These are phyloP conservation scores for Calycina herbarum DNA, from an alignment of 2,329 filamentous ascomycete species.

Conservation along the genomic window DNA sequence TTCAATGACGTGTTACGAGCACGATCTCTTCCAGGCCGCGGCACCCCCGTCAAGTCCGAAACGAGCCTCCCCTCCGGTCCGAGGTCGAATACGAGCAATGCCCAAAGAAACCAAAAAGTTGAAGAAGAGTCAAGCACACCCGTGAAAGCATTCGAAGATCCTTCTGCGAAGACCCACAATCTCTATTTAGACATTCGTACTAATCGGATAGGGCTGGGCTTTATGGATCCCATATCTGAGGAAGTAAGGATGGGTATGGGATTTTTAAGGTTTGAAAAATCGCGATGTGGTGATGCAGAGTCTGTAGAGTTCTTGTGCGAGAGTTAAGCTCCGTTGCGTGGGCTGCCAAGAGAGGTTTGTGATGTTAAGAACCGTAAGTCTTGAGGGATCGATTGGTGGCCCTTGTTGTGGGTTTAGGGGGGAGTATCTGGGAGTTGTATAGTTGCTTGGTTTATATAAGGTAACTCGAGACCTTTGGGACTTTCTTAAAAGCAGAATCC, in stretches of 20 bases:
- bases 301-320: background rate
- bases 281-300: background rate
- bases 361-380: background rate
- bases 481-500: background rate
- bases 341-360: slow-evolving; percentile 1
- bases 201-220: slow-evolving; percentile 2
- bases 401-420: background rate
- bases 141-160: background rate
- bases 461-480: background rate
- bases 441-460: background rate
- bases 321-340: background rate
- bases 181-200: background rate
- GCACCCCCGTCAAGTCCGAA: background rate
- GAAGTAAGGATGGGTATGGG: background rate
- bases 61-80: background rate
- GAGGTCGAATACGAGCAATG: background rate
- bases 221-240: background rate
- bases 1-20: background rate
- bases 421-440: background rate
- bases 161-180: background rate
- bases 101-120: background rate
- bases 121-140: background rate
- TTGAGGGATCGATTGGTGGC: too few species aligned
- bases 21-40: background rate
- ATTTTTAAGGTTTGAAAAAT: background rate